Percentiles rank a stretch among this genome's conserved stretches.
phyloP scores from a whole-genome alignment of 345 rosid genomes.

The Brassica rapa region DNA sequence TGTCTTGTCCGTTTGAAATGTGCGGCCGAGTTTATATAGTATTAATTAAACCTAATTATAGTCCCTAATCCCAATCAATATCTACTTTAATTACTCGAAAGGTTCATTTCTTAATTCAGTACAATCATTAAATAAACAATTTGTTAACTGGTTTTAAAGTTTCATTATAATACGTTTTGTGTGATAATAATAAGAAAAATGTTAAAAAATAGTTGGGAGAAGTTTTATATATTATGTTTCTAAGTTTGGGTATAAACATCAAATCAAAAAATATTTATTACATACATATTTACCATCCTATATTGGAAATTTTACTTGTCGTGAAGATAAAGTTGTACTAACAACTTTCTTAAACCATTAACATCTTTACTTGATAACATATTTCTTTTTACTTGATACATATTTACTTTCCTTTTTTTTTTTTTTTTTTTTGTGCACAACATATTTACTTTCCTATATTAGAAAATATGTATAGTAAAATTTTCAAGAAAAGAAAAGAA shows the following conservation, averaged over 20 bases:
- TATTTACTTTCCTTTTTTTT: not conserved
- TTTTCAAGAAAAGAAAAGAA: too few species aligned
- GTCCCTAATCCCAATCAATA: too few species aligned
- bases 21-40: not conserved
- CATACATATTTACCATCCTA: not conserved
- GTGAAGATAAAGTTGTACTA: not conserved
- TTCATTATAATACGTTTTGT: not conserved
- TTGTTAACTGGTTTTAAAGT: not conserved
- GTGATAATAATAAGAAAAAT: not conserved
- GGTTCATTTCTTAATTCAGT: not conserved
- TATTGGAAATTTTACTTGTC: not conserved
- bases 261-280: not conserved
- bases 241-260: not conserved
- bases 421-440: too few species aligned
- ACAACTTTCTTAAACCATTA: not conserved
- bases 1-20: constrained; percentile 21
- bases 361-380: not conserved
- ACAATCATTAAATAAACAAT: too few species aligned
- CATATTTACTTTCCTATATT: not conserved
- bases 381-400: too few species aligned
- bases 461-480: not conserved
- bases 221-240: not conserved
- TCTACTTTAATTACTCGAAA: too few species aligned
- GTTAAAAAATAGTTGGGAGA: not conserved
- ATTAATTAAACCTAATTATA: too few species aligned